Conservation (phyloP, 2,329 filamentous ascomycete genomes). For the Sclerotinia borealis region DNA sequence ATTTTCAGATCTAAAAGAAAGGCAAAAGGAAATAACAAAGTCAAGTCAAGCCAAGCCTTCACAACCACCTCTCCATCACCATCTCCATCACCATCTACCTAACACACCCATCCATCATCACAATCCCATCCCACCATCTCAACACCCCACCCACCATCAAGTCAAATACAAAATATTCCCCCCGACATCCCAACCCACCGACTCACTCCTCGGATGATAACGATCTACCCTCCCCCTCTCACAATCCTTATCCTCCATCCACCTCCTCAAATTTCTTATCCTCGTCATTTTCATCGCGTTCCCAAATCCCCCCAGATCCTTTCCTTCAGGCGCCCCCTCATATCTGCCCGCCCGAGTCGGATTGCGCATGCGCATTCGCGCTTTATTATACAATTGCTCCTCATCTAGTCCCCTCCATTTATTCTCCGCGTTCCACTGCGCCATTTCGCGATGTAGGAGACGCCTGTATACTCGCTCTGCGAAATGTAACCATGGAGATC, state of each 20-base stretch:
- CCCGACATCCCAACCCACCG: neutral
- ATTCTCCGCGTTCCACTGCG: slow-evolving; percentile 1
- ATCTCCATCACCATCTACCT: too few species aligned
- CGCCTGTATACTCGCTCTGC: neutral
- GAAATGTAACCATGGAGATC: neutral
- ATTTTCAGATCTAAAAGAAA: neutral
- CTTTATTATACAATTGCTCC: neutral
- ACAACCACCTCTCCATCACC: neutral
- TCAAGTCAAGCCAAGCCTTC: neutral
- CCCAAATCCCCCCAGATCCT: neutral
- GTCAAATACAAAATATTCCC: too few species aligned
- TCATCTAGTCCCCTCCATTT: neutral
- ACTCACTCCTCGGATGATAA: neutral
- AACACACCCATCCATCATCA: neutral
- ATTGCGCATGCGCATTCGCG: neutral
- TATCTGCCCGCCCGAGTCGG: neutral
- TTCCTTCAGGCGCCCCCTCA: neutral
- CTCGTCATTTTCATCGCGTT: neutral
- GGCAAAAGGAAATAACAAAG: neutral
- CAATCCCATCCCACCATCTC: neutral
- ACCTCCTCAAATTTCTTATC: neutral
- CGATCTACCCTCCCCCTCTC: neutral
- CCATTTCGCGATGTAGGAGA: neutral
- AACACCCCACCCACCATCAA: neutral
- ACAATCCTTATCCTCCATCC: neutral